A percentile compares a stretch with the other conserved stretches of the same genome.
phyloP scores from a whole-genome alignment of 345 rosid genomes.

The Microthlaspi erraticum region DNA sequence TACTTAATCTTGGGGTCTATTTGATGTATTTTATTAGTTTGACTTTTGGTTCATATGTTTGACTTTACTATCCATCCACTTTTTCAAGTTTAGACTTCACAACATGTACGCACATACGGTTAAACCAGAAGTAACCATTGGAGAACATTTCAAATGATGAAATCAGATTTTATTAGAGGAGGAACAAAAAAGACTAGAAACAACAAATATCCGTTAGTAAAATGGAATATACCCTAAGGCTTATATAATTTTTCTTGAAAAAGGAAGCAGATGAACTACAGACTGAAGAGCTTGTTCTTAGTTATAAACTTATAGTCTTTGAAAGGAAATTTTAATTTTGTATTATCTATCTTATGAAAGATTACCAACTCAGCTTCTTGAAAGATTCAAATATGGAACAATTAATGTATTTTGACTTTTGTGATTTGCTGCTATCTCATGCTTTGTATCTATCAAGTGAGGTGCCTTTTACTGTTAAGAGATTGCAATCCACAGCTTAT shows the following conservation, averaged over 20 bases:
- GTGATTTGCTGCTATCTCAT: conserved; percentile 13
- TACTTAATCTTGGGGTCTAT: background rate
- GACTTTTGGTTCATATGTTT: conserved; percentile 32
- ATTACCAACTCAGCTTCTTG: conserved; percentile 10
- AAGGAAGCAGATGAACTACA: background rate
- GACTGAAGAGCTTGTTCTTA: conserved; percentile 18
- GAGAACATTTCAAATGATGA: conserved; percentile 13
- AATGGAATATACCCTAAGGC: conserved; percentile 24
- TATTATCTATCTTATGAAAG: background rate
- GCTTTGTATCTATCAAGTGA: conserved; percentile 30
- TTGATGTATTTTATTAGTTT: conserved; percentile 26
- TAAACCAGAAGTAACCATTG: conserved; percentile 29
- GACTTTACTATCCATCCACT: conserved; percentile 27
- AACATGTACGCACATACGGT: conserved; percentile 39
- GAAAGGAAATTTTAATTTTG: background rate
- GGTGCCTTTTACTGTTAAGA: conserved; percentile 27
- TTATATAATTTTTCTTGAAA: background rate
- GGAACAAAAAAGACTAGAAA: background rate
- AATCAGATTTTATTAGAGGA: background rate
- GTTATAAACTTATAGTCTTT: background rate
- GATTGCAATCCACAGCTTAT: background rate
- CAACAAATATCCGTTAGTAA: background rate
- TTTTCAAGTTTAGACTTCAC: conserved; percentile 31
- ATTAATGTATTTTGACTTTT: conserved; percentile 33
- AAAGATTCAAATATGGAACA: conserved; percentile 30